These are phyloP conservation scores for Speleostelium caveatum DNA, from an alignment of 78 protist species.

Conservation along the genomic window DNA sequence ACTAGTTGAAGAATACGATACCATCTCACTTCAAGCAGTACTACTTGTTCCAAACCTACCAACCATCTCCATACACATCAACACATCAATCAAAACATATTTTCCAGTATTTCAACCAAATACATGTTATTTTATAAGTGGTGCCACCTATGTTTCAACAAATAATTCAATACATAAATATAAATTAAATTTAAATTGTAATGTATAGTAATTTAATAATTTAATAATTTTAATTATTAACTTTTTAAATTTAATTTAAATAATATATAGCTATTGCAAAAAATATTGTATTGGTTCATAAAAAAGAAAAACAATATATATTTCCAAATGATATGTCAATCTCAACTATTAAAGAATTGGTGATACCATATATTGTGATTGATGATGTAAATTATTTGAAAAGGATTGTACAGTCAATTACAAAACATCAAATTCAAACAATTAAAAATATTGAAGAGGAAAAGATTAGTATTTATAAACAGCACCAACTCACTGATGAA, in stretches of 20 bases:
- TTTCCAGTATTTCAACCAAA: constrained; percentile 26
- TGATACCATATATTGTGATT: neutral
- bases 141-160: neutral
- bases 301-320: neutral
- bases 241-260: neutral
- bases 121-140: constrained; percentile 4
- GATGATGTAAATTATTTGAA: neutral
- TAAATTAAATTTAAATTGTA: constrained; percentile 2
- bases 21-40: neutral
- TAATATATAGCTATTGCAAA: neutral
- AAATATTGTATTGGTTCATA: constrained; percentile 4
- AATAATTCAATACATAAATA: neutral
- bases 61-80: neutral
- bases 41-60: constrained; percentile 3
- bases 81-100: neutral
- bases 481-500: too few relatives aligned
- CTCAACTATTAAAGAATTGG: neutral
- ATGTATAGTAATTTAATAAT: neutral
- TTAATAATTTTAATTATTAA: neutral
- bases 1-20: neutral
- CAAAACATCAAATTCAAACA: neutral
- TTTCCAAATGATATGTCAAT: neutral
- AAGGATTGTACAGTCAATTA: neutral
- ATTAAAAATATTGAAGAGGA: neutral
- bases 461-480: too few relatives aligned